phyloP scores from a whole-genome alignment of 306 rosid species.

The Dalbergia oliveri region DNA sequence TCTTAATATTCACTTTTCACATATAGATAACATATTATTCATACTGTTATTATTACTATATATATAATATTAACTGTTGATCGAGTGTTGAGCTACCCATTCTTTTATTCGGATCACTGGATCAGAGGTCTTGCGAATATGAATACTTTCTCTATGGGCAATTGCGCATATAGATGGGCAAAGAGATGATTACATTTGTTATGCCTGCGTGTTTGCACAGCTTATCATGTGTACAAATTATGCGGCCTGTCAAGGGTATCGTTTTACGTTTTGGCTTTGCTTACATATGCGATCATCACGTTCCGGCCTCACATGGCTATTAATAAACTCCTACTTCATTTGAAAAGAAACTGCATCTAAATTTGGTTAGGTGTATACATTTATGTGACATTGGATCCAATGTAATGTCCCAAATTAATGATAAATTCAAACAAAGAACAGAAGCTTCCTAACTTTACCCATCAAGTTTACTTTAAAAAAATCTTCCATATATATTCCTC shows the following conservation, averaged over 20 bases:
- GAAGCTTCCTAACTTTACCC: slow-evolving; percentile 36
- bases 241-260: slow-evolving; percentile 24
- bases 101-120: too few relatives aligned
- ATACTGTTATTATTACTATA: too few relatives aligned
- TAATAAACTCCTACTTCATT: slow-evolving; percentile 21
- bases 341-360: slow-evolving; percentile 8
- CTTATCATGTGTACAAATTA: slow-evolving; percentile 37
- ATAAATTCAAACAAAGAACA: slow-evolving; percentile 7
- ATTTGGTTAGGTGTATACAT: slow-evolving; percentile 33
- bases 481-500: neutral
- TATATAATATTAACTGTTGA: neutral
- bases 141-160: neutral
- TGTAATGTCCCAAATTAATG: slow-evolving; percentile 27
- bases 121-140: neutral
- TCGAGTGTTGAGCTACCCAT: neutral
- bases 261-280: slow-evolving; percentile 41
- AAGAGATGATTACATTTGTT: neutral
- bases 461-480: slow-evolving; percentile 1
- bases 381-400: slow-evolving; percentile 52
- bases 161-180: neutral
- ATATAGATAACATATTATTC: neutral
- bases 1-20: too few relatives aligned
- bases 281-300: slow-evolving; percentile 40
- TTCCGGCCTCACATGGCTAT: slow-evolving; percentile 53
- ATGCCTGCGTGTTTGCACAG: slow-evolving; percentile 20